These are phyloP conservation scores for Boletus pseudo-olivaceus DNA, from an alignment of 768 basidiomycete genomes.

Conservation along the genomic window DNA sequence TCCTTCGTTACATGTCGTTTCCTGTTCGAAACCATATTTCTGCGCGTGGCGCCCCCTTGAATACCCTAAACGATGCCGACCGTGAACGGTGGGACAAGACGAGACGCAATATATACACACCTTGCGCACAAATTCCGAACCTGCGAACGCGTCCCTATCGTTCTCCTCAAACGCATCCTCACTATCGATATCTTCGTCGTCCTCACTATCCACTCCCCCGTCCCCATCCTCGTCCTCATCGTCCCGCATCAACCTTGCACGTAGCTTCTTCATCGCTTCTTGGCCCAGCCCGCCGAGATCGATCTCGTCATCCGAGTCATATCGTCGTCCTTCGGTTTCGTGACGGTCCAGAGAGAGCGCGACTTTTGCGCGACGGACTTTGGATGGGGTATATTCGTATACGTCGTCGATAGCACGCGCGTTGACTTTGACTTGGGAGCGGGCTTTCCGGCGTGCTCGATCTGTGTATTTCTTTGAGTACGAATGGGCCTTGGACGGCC, in stretches of 20 bases:
- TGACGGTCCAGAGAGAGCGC: slow-evolving; percentile 54
- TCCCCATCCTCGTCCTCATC: slow-evolving; percentile 43
- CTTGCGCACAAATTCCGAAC: slow-evolving; percentile 42
- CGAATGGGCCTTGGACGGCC: neutral
- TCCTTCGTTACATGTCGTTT: slow-evolving; percentile 41
- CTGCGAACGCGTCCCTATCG: slow-evolving; percentile 75
- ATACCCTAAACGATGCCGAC: slow-evolving; percentile 10
- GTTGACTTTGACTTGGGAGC: slow-evolving; percentile 15
- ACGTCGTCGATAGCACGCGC: slow-evolving; percentile 45
- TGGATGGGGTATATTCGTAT: slow-evolving; percentile 58
- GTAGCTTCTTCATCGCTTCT: slow-evolving; percentile 33
- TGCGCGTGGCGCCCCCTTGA: slow-evolving; percentile 20
- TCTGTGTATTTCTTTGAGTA: slow-evolving; percentile 41
- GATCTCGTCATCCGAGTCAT: slow-evolving; percentile 40
- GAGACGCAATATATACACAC: neutral
- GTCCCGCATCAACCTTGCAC: slow-evolving; percentile 51
- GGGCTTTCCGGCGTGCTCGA: slow-evolving; percentile 44
- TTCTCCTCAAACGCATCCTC: slow-evolving; percentile 82
- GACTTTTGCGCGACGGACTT: slow-evolving; percentile 49
- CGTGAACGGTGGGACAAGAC: neutral
- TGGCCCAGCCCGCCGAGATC: slow-evolving; percentile 30
- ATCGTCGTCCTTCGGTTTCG: slow-evolving; percentile 36
- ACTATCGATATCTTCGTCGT: slow-evolving; percentile 85
- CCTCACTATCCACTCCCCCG: slow-evolving; percentile 51
- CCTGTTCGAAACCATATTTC: slow-evolving; percentile 22